These are phyloP conservation scores for Mychonastes homosphaera DNA, from an alignment of 139 green algal species.

Conservation along the genomic window DNA sequence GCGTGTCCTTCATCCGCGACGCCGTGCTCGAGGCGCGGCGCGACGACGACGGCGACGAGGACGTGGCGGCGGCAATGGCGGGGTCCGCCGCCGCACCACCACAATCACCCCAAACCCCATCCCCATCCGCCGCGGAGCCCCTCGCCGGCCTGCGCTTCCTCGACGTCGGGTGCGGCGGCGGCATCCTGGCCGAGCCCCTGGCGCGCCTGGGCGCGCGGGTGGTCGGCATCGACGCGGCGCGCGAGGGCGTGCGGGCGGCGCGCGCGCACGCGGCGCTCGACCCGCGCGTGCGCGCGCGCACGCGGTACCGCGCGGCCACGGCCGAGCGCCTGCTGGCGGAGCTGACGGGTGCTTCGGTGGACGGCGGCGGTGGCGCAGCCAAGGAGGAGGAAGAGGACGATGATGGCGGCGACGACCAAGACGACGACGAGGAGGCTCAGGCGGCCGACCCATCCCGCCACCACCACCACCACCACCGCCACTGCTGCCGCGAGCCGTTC, in stretches of 20 bases:
- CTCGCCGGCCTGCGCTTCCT: constrained; percentile 40
- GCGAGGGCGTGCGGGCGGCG: constrained; percentile 39
- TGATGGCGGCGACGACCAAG: too few relatives aligned
- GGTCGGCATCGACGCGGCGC: constrained; percentile 47
- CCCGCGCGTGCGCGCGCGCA: constrained; percentile 18
- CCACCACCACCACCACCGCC: background rate
- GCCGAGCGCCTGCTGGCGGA: too few relatives aligned
- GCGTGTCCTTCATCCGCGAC: constrained; percentile 61
- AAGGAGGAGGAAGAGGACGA: too few relatives aligned
- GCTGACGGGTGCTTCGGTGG: too few relatives aligned
- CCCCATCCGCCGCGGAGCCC: constrained; percentile 11
- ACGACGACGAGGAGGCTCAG: background rate
- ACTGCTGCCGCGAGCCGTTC: constrained; percentile 16
- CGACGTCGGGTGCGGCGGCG: constrained; percentile 86
- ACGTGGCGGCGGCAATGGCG: too few relatives aligned
- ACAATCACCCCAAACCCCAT: background rate
- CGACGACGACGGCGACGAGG: too few relatives aligned
- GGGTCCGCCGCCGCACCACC: too few relatives aligned
- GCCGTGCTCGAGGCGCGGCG: too few relatives aligned
- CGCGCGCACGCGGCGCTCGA: constrained; percentile 33
- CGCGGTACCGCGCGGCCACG: too few relatives aligned
- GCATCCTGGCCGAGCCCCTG: constrained; percentile 68
- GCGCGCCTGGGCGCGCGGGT: constrained; percentile 61
- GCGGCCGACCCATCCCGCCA: background rate
- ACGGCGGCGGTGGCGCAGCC: too few relatives aligned